Evolutionary conservation across 2,329 filamentous ascomycete genomes (phyloP), one percentile per base, ranked within the genome.

Genomic region (Ophiocordyceps camponoti-rufipedis): DNA sequence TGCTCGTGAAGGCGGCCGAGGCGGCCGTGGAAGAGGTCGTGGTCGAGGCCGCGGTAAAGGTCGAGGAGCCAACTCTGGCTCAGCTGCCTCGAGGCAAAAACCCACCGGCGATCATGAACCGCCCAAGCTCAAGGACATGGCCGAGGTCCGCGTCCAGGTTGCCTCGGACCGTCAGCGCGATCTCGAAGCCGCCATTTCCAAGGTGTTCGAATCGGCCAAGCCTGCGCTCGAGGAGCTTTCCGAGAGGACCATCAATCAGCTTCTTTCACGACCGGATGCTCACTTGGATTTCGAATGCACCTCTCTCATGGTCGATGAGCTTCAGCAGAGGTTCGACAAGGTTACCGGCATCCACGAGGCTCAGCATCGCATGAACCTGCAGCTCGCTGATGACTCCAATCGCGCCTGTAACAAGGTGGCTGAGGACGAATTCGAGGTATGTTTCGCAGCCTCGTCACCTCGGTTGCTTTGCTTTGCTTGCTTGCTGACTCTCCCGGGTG

Each of bases 211-310:
- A 52, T 68, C 72, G 29, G 61, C 82, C 53, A 83, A 81, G 58
- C 73, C 74, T 14, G 70, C 77, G 10, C 65, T 83, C 13, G 75
- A 78, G 48, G 78, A 83, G 55, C 66, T 85, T 18, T 77, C 78
- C 16, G 72, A 75, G 45, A 69, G 75, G 32, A 71, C 66, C 44
- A 61, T 80, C 47, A 72, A 16, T 9, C 5, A 16, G 4, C 35
- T 38, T 16, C 35, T 38, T 14, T 14, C 5, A 10, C 14, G 14
- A 3, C 35, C 35, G 7, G 35, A 38, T 38, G 35, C 35, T 16
- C 35, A 38, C 14, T 16, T 38, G 14, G 35, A 38, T 16, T 8
- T 76, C 43, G 67, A 71, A 41, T 13, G 16, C 6, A n/a, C 16
- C 9, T 8, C 8, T 9, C 14, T 18, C 28, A 41, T 45, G 16